These are phyloP conservation scores for Solanum chilense DNA, from an alignment of 257 asterid genomes.

Conservation along the genomic window DNA sequence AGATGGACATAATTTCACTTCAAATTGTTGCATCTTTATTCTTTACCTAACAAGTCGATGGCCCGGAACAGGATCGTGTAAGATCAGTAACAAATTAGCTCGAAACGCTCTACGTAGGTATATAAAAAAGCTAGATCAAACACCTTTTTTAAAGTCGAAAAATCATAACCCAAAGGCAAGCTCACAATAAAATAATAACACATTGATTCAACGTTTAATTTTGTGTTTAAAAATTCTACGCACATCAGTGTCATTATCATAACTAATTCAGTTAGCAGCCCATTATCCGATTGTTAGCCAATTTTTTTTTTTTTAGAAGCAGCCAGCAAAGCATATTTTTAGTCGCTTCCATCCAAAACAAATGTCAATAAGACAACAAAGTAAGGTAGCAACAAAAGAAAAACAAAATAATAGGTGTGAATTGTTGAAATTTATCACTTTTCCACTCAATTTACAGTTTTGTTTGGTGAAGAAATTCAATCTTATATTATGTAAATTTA, in stretches of 20 bases:
- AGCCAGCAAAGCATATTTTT: background rate
- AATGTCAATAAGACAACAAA: background rate
- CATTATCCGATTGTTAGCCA: background rate
- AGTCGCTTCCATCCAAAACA: background rate
- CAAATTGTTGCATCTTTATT: background rate
- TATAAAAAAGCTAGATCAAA: background rate
- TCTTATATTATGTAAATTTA: background rate
- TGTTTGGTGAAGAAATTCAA: background rate
- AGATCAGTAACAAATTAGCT: too few species aligned
- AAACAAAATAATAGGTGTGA: background rate
- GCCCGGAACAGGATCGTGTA: fast-evolving
- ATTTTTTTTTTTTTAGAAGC: background rate
- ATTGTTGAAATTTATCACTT: background rate
- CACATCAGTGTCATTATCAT: too few species aligned
- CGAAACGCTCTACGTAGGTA: background rate
- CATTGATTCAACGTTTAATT: too few species aligned
- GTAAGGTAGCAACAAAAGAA: background rate
- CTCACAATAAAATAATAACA: too few species aligned
- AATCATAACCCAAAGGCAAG: too few species aligned
- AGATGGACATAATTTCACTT: background rate
- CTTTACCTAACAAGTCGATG: background rate
- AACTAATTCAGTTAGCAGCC: background rate
- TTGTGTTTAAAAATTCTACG: too few species aligned
- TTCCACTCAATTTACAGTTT: background rate
- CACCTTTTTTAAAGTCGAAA: too few species aligned